phyloP scores from a whole-genome alignment of 306 rosid species.

The Dicorynia guianensis region DNA sequence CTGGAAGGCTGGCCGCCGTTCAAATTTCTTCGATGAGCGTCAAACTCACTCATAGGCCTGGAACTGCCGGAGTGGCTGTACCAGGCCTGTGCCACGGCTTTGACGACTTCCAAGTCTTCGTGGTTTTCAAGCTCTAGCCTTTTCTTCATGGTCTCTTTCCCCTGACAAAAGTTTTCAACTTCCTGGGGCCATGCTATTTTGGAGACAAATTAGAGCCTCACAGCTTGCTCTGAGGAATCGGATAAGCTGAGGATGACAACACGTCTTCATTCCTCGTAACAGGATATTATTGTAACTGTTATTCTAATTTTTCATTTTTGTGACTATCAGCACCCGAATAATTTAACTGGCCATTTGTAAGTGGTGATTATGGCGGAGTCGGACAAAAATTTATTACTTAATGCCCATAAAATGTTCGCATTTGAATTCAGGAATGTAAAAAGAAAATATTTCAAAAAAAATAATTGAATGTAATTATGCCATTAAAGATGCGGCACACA shows the following conservation, averaged over 20 bases:
- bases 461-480: too few relatives aligned
- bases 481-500: too few relatives aligned
- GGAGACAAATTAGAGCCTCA: conserved; percentile 54
- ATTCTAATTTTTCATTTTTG: conserved; percentile 41
- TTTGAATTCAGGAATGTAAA: too few relatives aligned
- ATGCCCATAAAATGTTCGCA: too few relatives aligned
- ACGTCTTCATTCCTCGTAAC: background rate
- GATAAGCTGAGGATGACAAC: conserved; percentile 41
- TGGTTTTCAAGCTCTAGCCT: conserved; percentile 41
- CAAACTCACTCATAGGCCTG: conserved; percentile 63
- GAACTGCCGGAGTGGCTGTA: conserved; percentile 63
- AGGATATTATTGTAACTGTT: conserved; percentile 15
- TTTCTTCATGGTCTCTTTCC: conserved; percentile 59
- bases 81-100: conserved; percentile 96
- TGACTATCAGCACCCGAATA: conserved; percentile 24
- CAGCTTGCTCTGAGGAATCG: conserved; percentile 13
- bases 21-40: conserved; percentile 61
- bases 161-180: conserved; percentile 23
- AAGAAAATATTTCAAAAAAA: too few relatives aligned
- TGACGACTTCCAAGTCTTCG: conserved; percentile 66
- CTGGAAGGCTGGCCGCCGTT: conserved; percentile 60
- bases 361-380: too few relatives aligned
- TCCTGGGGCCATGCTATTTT: conserved; percentile 46
- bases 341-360: background rate
- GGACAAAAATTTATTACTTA: too few relatives aligned